Evolutionary conservation across 441 rosid genomes (phyloP).

Genomic region (Corymbia citriodora): DNA sequence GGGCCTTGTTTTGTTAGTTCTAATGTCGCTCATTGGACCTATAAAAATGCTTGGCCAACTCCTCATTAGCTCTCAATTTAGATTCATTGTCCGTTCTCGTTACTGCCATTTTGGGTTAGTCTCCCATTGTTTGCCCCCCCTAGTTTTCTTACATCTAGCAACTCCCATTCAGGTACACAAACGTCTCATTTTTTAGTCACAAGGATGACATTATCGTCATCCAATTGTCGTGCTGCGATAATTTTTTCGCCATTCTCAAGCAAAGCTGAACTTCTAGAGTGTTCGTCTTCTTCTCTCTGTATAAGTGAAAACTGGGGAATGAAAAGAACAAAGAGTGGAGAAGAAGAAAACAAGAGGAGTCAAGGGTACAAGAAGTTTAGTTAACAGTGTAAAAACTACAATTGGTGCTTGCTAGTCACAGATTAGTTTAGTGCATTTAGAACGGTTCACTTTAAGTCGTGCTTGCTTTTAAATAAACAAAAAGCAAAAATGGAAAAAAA

Average conservation of each 20-base stretch:
- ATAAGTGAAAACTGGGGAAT: background rate
- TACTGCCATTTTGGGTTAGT: background rate
- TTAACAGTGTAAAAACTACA: background rate
- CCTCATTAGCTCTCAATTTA: background rate
- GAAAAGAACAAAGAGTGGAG: background rate
- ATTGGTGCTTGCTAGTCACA: background rate
- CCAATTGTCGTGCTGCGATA: background rate
- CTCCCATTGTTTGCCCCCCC: background rate
- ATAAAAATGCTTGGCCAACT: background rate
- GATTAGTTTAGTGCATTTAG: background rate
- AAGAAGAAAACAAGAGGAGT: background rate
- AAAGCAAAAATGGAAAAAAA: background rate
- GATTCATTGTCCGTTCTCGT: background rate
- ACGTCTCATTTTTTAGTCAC: background rate
- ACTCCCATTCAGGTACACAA: background rate
- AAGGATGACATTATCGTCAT: rapidly evolving
- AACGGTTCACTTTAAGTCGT: background rate
- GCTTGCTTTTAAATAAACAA: background rate
- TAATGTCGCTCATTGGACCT: background rate
- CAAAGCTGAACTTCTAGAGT: rapidly evolving
- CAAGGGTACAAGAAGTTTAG: background rate
- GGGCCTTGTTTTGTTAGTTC: background rate
- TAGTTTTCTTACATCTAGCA: background rate
- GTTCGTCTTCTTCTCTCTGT: background rate
- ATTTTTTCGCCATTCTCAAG: background rate